These are phyloP conservation scores for Blumeria graminis DNA, from an alignment of 2,329 filamentous ascomycete species.

Conservation along the genomic window DNA sequence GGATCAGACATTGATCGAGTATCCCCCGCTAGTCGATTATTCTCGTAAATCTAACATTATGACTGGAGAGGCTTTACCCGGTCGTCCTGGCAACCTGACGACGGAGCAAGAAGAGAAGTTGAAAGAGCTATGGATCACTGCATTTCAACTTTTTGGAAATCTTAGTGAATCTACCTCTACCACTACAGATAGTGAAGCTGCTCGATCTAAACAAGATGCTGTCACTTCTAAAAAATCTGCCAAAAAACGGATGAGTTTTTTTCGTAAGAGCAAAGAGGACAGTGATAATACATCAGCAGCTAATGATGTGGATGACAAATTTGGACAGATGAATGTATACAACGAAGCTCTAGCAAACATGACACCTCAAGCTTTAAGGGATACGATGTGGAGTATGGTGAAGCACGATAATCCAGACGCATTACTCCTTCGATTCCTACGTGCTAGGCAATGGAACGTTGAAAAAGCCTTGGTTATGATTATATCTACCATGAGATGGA, in stretches of 20 bases:
- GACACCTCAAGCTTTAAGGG: conserved; percentile 53
- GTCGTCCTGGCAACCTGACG: conserved; percentile 71
- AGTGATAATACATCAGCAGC: conserved; percentile 22
- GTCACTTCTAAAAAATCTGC: conserved; percentile 31
- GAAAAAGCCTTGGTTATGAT: conserved; percentile 86
- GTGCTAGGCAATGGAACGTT: conserved; percentile 89
- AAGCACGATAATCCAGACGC: conserved; percentile 91
- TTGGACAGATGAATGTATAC: conserved; percentile 71
- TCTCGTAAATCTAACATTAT: conserved; percentile 12
- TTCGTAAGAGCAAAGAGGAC: conserved; percentile 31
- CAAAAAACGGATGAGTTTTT: conserved; percentile 50
- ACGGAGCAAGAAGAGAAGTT: conserved; percentile 71
- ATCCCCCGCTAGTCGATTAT: too few relatives aligned
- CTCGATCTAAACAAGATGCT: conserved; percentile 7
- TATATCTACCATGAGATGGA: conserved; percentile 84
- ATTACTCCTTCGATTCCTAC: conserved; percentile 55
- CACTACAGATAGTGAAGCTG: conserved; percentile 5
- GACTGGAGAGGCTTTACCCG: conserved; percentile 28
- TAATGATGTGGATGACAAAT: conserved; percentile 53
- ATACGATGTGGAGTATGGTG: conserved; percentile 76
- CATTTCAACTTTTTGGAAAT: conserved; percentile 55
- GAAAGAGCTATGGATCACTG: conserved; percentile 59
- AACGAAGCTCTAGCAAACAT: conserved; percentile 55
- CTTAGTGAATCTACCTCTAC: conserved; percentile 13
- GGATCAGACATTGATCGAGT: too few relatives aligned